Evolutionary conservation across 352 stramenopile species (phyloP).

Genomic region (Phytophthora vignae): DNA sequence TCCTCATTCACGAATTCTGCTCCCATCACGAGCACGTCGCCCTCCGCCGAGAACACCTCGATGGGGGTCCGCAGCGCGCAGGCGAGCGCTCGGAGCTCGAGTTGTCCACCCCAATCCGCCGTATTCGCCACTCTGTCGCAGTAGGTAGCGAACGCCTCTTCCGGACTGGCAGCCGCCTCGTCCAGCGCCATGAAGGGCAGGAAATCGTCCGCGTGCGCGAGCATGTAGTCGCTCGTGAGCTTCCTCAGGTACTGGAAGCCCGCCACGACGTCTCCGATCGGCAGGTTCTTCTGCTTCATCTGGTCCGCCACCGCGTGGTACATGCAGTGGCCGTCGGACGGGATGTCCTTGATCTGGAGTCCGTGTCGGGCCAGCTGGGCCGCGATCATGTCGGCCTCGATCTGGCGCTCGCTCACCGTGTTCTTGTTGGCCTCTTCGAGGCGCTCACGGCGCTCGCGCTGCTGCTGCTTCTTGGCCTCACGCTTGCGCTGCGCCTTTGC

Average conservation of each 20-base stretch:
- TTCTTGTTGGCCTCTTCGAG: constrained; percentile 85
- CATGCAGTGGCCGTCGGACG: constrained; percentile 97
- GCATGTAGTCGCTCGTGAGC: constrained; percentile 84
- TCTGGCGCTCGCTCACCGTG: constrained; percentile 81
- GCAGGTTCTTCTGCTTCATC: constrained; percentile 67
- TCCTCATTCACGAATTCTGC: constrained; percentile 66
- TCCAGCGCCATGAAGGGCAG: constrained; percentile 90
- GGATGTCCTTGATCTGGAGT: constrained; percentile 93
- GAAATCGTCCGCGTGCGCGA: constrained; percentile 90
- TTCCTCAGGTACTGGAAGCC: constrained; percentile 76
- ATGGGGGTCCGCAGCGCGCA: constrained; percentile 90
- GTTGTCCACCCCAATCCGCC: constrained; percentile 97
- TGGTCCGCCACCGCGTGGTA: constrained; percentile 96
- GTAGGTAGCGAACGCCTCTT: constrained; percentile 91
- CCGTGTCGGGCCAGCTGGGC: constrained; percentile 59
- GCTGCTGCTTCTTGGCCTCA: constrained; percentile 80
- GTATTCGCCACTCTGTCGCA: constrained; percentile 91
- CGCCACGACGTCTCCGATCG: constrained; percentile 32
- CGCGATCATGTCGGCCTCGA: constrained; percentile 81
- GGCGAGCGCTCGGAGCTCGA: constrained; percentile 95
- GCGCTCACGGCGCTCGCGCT: constrained; percentile 73
- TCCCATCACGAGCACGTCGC: constrained; percentile 91
- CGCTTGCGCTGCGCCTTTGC: constrained; percentile 79
- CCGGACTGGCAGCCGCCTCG: constrained; percentile 34
- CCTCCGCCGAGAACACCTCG: constrained; percentile 92